A percentile compares a stretch with the other conserved stretches of the same genome.
These are phyloP conservation scores for Dothistroma pini DNA, from an alignment of 2,329 filamentous ascomycete species.

Conservation along the genomic window DNA sequence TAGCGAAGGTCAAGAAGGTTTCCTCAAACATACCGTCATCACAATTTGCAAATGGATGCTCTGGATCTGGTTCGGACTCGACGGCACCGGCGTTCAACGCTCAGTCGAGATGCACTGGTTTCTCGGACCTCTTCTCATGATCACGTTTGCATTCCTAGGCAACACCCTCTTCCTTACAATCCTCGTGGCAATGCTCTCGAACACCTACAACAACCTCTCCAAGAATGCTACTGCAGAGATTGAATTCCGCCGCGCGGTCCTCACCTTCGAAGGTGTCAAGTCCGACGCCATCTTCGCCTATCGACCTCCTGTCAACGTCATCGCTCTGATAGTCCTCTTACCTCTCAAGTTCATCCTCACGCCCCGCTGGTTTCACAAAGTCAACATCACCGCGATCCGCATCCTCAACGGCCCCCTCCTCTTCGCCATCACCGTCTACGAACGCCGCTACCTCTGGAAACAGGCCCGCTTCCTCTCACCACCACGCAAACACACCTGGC, in stretches of 20 bases:
- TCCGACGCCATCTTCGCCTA: constrained; percentile 80
- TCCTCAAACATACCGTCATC: constrained; percentile 44
- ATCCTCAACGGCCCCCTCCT: constrained; percentile 72
- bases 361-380: constrained; percentile 87
- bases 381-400: constrained; percentile 74
- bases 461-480: constrained; percentile 32
- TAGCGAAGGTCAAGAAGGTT: constrained; percentile 53
- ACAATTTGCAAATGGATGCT: constrained; percentile 89
- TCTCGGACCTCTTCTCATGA: constrained; percentile 75
- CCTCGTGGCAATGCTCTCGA: constrained; percentile 79
- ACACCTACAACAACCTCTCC: constrained; percentile 76
- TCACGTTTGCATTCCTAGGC: constrained; percentile 78
- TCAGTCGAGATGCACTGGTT: constrained; percentile 70
- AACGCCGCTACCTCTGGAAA: constrained; percentile 66
- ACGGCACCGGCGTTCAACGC: constrained; percentile 58
- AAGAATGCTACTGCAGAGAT: constrained; percentile 77
- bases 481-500: constrained; percentile 40
- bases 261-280: constrained; percentile 83
- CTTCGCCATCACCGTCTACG: constrained; percentile 65
- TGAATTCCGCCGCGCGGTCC: constrained; percentile 73
- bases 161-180: constrained; percentile 89
- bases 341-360: constrained; percentile 74
- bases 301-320: constrained; percentile 76
- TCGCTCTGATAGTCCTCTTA: constrained; percentile 69
- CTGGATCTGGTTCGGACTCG: constrained; percentile 87